phyloP scores from a whole-genome alignment of 371 early-diverging fungal genomes.

The Entomophthora muscae region DNA sequence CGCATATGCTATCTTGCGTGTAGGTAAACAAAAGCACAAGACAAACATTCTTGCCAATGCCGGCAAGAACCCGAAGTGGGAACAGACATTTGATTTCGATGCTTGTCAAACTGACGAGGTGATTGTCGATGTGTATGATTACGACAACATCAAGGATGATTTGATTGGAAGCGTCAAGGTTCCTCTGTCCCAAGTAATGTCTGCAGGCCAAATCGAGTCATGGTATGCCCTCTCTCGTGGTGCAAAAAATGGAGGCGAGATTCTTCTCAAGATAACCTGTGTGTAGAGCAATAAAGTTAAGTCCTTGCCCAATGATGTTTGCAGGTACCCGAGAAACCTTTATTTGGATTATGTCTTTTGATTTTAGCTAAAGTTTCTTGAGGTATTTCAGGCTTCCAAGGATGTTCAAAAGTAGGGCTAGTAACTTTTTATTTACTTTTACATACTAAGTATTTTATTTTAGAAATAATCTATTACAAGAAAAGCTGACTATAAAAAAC shows the following conservation, averaged over 20 bases:
- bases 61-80: not conserved
- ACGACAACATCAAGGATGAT: slow-evolving; percentile 7
- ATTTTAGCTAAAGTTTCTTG: no score
- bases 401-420: no score
- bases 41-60: not conserved
- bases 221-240: slow-evolving; percentile 2
- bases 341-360: no score
- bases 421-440: no score
- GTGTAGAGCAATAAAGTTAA: no score
- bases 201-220: not conserved
- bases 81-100: slow-evolving; percentile 6
- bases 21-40: slow-evolving; percentile 4
- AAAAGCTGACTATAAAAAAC: no score
- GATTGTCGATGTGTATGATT: not conserved
- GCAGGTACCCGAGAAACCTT: no score
- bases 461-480: no score
- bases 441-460: no score
- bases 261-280: not conserved
- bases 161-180: slow-evolving; percentile 2
- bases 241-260: slow-evolving; percentile 5
- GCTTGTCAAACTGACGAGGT: not conserved
- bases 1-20: slow-evolving; percentile 3
- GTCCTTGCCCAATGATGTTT: no score
- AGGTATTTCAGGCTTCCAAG: no score
- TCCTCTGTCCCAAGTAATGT: not conserved